Conservation (phyloP, 495 filamentous ascomycete species). For the Aspergillus bridgeri region DNA sequence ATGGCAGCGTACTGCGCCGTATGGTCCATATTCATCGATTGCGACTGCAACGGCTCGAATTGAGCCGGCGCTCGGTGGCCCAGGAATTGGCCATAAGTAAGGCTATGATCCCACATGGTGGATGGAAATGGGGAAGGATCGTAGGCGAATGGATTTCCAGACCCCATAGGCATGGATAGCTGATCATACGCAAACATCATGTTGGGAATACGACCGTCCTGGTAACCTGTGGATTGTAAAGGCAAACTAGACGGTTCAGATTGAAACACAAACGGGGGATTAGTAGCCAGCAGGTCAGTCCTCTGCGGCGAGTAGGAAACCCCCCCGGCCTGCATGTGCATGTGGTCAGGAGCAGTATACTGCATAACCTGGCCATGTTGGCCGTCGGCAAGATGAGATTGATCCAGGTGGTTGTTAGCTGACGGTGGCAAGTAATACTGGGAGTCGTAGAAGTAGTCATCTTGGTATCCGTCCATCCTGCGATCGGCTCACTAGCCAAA, state of each 20-base stretch:
- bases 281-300: constrained; percentile 8
- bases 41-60: constrained; percentile 8
- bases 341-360: constrained; percentile 12
- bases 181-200: constrained; percentile 32
- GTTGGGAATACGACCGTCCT: constrained; percentile 26
- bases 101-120: constrained; percentile 14
- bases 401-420: constrained; percentile 9
- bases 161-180: constrained; percentile 23
- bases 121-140: constrained; percentile 22
- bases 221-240: constrained; percentile 8
- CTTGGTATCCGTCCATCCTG: constrained; percentile 16
- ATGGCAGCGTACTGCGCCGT: constrained; percentile 7
- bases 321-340: constrained; percentile 10
- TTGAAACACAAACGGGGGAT: constrained; percentile 15
- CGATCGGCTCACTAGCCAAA: constrained; percentile 8
- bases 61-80: constrained; percentile 12
- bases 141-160: constrained; percentile 25
- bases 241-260: constrained; percentile 15
- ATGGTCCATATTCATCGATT: constrained; percentile 9
- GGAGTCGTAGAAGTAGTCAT: constrained; percentile 16
- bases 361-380: constrained; percentile 8
- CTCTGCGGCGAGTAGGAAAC: constrained; percentile 15
- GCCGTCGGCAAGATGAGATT: constrained; percentile 10
- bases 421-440: constrained; percentile 13
- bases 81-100: constrained; percentile 8